phyloP scores from a whole-genome alignment of 148 eudicot species.

The Pouteria glomerata region DNA sequence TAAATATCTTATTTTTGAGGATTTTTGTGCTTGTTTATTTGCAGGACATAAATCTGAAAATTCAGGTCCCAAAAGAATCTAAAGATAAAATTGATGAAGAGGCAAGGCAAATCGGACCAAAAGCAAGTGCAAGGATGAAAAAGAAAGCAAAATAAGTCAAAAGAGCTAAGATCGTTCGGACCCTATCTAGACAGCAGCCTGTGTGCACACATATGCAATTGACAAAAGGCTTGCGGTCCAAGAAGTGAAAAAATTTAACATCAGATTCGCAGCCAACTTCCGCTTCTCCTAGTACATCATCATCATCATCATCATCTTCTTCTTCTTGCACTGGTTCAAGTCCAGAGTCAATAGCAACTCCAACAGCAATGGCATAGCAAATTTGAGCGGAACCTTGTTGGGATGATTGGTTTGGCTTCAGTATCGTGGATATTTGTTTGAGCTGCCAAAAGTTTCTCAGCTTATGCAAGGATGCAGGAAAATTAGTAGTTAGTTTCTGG shows the following conservation, averaged over 20 bases:
- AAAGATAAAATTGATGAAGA: no score
- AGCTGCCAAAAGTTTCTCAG: conserved; percentile 3
- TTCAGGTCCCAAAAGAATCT: no score
- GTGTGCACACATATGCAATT: no score
- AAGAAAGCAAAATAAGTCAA: no score
- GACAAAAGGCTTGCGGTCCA: no score
- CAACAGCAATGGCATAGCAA: conserved; percentile 18
- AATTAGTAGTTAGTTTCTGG: conserved; percentile 7
- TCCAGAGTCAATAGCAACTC: conserved; percentile 22
- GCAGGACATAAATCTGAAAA: no score
- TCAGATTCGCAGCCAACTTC: conserved; percentile 16
- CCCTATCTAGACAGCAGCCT: no score
- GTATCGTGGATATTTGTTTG: conserved; percentile 13
- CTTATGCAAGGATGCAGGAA: conserved; percentile 3
- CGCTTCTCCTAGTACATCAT: conserved; percentile 3
- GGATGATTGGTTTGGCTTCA: conserved; percentile 10
- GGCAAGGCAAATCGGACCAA: no score
- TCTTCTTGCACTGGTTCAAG: conserved; percentile 15
- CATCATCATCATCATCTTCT: conserved; percentile 25
- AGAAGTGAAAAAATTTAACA: conserved; percentile 5
- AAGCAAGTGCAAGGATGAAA: no score
- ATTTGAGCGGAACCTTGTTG: background rate
- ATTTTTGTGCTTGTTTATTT: no score
- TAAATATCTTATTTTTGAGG: no score
- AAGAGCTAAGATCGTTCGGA: no score